Conservation (phyloP, 139 green algal genomes). For the Parachlorella kessleri region DNA sequence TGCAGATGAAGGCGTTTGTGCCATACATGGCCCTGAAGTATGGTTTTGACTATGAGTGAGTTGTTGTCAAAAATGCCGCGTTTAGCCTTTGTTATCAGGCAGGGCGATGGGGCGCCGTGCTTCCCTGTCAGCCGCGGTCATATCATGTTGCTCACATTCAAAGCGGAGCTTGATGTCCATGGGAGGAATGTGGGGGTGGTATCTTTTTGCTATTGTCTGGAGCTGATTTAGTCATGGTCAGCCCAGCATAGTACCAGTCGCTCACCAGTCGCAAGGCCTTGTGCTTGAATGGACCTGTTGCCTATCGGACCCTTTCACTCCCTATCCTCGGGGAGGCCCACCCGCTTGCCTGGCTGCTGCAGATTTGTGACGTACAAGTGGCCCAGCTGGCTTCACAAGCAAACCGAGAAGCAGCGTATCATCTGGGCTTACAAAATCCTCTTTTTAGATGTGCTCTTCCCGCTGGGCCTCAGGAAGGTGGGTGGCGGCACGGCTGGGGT, state of each 20-base stretch:
- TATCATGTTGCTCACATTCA: neutral
- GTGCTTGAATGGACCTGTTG: too few relatives aligned
- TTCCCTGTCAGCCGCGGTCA: neutral
- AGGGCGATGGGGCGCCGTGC: neutral
- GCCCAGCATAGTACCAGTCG: too few relatives aligned
- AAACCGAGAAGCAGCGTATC: constrained; percentile 93
- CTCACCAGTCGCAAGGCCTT: too few relatives aligned
- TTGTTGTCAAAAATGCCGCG: neutral
- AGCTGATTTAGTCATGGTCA: too few relatives aligned
- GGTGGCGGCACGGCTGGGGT: neutral
- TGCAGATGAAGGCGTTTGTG: constrained; percentile 76
- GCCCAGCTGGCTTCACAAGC: constrained; percentile 95
- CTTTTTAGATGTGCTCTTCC: constrained; percentile 99
- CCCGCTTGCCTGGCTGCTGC: too few relatives aligned
- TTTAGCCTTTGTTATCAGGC: too few relatives aligned
- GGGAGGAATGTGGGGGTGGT: too few relatives aligned
- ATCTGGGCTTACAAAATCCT: constrained; percentile 98
- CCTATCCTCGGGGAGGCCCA: too few relatives aligned
- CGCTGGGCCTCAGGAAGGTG: constrained; percentile 81
- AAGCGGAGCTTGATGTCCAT: too few relatives aligned
- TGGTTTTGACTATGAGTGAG: constrained; percentile 88
- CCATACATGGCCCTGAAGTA: constrained; percentile 88
- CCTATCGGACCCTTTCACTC: too few relatives aligned
- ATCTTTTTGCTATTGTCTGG: too few relatives aligned
- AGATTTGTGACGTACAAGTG: constrained; percentile 99